Base-by-base conservation (phyloP, 1,284 basidiomycete species). In the Austroboletus niveus region DNA sequence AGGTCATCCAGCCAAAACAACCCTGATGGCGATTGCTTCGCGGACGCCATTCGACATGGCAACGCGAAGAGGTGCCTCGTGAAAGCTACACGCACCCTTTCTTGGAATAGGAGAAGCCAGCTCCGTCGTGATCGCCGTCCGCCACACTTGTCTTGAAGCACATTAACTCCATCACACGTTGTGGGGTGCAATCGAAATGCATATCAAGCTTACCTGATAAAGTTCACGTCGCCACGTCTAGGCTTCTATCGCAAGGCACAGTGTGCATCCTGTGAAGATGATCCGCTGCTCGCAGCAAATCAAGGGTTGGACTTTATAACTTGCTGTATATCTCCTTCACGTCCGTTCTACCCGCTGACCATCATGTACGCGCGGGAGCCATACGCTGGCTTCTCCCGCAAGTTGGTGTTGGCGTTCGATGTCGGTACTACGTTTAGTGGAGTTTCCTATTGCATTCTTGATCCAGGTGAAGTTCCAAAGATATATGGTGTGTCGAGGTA, bases 361-460 rank as follows among this genome's bases (percentile, higher is more conserved):
- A 30, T 9, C 11, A 66, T 68, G 67, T 57, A 61, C 43, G n/a
- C 60, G 38, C 56, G 69, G 42, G 50, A 61, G 40, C 59, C 65
- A 5, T 73, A 69, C 53, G 35, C 47, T 14, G 71, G 72, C 8
- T 35, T 52, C 8, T 60, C 60, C 27, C 69, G 76, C 45, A 76
- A 73, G 49, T 60, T 81, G 5, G 68, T 79, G 11, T 53, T 81
- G 8, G 77, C 75, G 0, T 72, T 81, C 29, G 79, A 80, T 52
- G 60, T 80, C 1, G 79, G 79, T 0, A 80, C 77, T 0, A 80
- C 78, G 0, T 80, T 68, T 52, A 79, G 77, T 41, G 78, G 78
- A 2, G 66, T 75, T 5, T 75, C 77, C 0, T 81, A 79, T 53
- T 61, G 67, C 17, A 60, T 76, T 35, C 65, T 75, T n/a, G 72